Base-by-base conservation (phyloP, 768 basidiomycete genomes). In the Trametes coccinea region DNA sequence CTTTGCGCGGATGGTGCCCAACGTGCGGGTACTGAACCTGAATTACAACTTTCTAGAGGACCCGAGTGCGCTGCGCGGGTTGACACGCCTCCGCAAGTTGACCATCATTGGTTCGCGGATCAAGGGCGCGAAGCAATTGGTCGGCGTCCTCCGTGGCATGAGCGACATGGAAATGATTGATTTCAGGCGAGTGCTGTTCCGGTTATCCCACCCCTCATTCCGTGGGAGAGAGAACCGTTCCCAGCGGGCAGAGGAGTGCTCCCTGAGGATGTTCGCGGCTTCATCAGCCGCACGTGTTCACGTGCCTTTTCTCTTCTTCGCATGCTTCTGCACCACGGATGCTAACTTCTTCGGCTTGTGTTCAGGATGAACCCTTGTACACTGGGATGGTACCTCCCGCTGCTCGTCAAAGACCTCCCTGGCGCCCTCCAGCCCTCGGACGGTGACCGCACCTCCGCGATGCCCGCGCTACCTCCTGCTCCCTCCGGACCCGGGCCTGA, bases 21-120 rank as follows among this genome's bases (percentile, higher is more conserved):
- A 95, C 74, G 76, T 98, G 69, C 87, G 94, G 56, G 88, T 88
- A 61, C 78, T 98, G 75, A 98, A 98, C 79, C 84, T 98, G 66
- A 96, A 98, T 80, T 96, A 97, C 80, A 98, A 98, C 74, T 98
- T 95, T 74, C 72, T 98, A 73, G 86, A 94, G 67, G 87, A 91
- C 69, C 75, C 84, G 55, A 74, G 81, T 64, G 75, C 79, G 52
- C 78, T 99, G 59, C 82, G 82, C 53, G 93, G 91, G 11, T 80
- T 98, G 63, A 78, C 75, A 61, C 78, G 92, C 70, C 76, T 98
- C 74, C 83, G 85, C 66, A 95, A 92, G 79, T 76, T 98, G 69
- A 93, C 86, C 46, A 82, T 94, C 59, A 90, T 98, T 67, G 96
- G 95, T 59, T 88, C 77, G 54, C 82, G 95, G 68, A 71, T 98